These are phyloP conservation scores for Clitopilus hobsonii DNA, from an alignment of 768 basidiomycete genomes.

Conservation along the genomic window DNA sequence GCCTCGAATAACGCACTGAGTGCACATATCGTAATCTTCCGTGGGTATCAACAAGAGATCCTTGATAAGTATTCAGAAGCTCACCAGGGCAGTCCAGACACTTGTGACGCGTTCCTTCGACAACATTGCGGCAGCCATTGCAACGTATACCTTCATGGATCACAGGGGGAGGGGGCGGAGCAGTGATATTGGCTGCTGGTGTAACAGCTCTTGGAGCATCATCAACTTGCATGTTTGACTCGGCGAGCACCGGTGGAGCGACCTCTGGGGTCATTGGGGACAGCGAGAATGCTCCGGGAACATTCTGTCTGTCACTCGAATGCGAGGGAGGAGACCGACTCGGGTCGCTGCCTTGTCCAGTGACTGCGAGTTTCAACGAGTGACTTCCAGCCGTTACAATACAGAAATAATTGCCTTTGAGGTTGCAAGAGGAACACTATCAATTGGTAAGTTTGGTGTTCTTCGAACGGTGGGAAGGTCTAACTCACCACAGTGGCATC, in stretches of 20 bases:
- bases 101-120: constrained; percentile 72
- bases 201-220: not conserved
- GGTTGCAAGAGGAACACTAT: not conserved
- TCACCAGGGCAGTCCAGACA: constrained; percentile 73
- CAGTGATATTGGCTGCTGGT: not conserved
- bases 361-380: not conserved
- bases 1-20: constrained; percentile 46
- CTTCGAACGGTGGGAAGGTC: not conserved
- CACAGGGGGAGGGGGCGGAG: constrained; percentile 22
- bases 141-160: constrained; percentile 61
- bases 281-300: not conserved
- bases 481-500: not conserved
- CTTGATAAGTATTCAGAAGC: constrained; percentile 10
- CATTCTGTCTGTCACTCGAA: not conserved
- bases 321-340: not conserved
- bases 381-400: not conserved
- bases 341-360: not conserved
- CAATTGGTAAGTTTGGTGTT: not conserved
- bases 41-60: not conserved
- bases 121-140: constrained; percentile 52
- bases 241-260: no score
- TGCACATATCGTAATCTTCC: constrained; percentile 71
- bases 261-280: not conserved
- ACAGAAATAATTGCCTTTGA: not conserved
- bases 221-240: not conserved